Evolutionary conservation across 2,329 filamentous ascomycete species (phyloP).

Genomic region (Aspergillus calidoustus): DNA sequence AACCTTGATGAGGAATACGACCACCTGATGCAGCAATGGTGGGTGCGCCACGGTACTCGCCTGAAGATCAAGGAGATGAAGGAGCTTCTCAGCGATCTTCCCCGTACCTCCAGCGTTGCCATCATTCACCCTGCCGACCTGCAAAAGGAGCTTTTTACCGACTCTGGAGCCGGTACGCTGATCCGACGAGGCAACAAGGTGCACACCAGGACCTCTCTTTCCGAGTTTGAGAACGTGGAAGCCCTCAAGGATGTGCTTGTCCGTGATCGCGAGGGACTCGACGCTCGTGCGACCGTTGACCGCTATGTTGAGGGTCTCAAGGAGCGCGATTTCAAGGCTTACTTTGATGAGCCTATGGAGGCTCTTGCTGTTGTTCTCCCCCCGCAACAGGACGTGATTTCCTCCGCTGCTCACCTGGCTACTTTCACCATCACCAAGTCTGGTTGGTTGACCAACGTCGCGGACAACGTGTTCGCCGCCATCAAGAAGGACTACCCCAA

Average conservation of each 20-base stretch:
- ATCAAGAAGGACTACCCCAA: constrained; percentile 93
- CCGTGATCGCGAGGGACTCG: constrained; percentile 78
- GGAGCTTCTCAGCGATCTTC: constrained; percentile 84
- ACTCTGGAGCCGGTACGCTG: constrained; percentile 90
- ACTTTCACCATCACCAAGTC: constrained; percentile 93
- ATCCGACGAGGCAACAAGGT: constrained; percentile 93
- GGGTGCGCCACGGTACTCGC: constrained; percentile 92
- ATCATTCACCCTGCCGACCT: constrained; percentile 97
- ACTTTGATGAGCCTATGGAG: constrained; percentile 93
- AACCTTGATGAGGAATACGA: constrained; percentile 98
- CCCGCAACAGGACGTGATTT: constrained; percentile 59
- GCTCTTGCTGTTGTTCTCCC: constrained; percentile 88
- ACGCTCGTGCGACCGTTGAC: constrained; percentile 82
- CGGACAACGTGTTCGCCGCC: constrained; percentile 91
- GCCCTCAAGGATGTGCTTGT: constrained; percentile 82
- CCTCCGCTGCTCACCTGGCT: constrained; percentile 77
- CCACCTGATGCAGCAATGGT: constrained; percentile 87
- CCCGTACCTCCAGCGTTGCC: constrained; percentile 89
- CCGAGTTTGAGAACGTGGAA: constrained; percentile 74
- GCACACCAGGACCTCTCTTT: constrained; percentile 70
- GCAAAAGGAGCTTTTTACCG: constrained; percentile 95
- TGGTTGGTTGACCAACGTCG: constrained; percentile 91
- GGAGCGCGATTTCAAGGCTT: constrained; percentile 82
- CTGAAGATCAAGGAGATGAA: constrained; percentile 99
- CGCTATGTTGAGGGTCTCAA: constrained; percentile 81